These are phyloP conservation scores for Fusarium praegraminearum DNA, from an alignment of 2,329 filamentous ascomycete genomes.

Conservation along the genomic window DNA sequence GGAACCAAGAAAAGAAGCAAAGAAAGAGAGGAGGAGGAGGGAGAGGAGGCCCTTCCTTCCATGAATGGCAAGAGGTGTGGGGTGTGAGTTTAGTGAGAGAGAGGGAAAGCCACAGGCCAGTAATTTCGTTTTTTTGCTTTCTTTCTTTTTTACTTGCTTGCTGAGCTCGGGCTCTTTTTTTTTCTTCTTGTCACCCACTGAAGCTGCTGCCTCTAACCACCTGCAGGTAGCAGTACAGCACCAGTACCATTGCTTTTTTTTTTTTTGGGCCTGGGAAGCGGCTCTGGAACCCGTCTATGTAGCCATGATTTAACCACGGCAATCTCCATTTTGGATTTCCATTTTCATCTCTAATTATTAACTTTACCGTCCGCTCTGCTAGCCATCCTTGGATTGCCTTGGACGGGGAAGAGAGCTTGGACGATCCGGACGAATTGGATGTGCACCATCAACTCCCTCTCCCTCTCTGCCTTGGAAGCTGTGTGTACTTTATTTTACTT, in stretches of 20 bases:
- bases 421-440: constrained; percentile 49
- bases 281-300: constrained; percentile 27
- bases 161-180: not conserved
- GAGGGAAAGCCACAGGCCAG: constrained; percentile 23
- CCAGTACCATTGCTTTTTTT: not conserved
- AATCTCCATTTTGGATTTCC: constrained; percentile 17
- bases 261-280: constrained; percentile 7
- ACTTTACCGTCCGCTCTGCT: not conserved
- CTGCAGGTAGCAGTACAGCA: not conserved
- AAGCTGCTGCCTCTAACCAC: not conserved
- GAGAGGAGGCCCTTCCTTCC: not conserved
- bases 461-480: not conserved
- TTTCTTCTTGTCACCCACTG: not conserved
- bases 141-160: not conserved
- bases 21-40: constrained; percentile 7
- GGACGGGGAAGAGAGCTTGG: constrained; percentile 43
- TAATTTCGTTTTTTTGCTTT: constrained; percentile 18
- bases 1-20: constrained; percentile 5
- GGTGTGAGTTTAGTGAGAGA: constrained; percentile 22
- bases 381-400: not conserved
- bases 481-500: not conserved
- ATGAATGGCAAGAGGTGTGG: not conserved
- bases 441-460: constrained; percentile 23
- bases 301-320: constrained; percentile 32
- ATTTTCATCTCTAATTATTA: constrained; percentile 31